Evolutionary conservation across 306 rosid species (phyloP), one percentile per base, ranked within the genome.

Genomic region (Corylus avellana): DNA sequence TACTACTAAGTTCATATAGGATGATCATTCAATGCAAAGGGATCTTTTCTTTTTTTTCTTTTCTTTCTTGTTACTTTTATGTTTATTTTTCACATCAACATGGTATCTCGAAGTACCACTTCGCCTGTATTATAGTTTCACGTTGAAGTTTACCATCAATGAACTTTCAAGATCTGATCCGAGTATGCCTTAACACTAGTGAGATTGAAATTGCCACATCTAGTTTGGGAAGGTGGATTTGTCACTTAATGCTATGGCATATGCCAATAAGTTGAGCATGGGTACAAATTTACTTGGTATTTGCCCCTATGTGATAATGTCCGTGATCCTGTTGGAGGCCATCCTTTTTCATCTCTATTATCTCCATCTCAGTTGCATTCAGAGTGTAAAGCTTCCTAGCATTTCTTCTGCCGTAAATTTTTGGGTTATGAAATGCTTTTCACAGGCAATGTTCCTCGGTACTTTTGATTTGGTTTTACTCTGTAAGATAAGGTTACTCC

Each of bases 341-440:
- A 10, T 58, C 29, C 66, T 22, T 48, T 37, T 64, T 35, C 62
- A 32, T 8, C 46, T 64, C 17, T 13, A 64, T 8, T 42, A 4
- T 68, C 22, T 1, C 16, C 17, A 10, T 68, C 72, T 68, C 10
- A 66, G 48, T 37, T 66, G 48, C 71, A 35, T 18, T 37, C 5
- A 10, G 14, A 42, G 37, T 68, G 20, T 68, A 68, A 5, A 68
- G 29, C 17, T 44, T 68, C 72, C 17, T 8, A n/a, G n/a, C 4
- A 12, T 46, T 72, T 72, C 14, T 51, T 66, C 59, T 54, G 25
- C n/a, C 39, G 58, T 5, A 63, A 80, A 53, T 22, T 39, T 64
- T 20, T 35, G 66, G 39, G 70, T 20, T 14, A 67, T 64, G 12
- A n/a, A 67, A 67, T n/a, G 48, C 72, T 67, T 67, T 67, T 39